Evolutionary conservation across 805 yeast genomes (phyloP).

Genomic region (Candida railenensis): DNA sequence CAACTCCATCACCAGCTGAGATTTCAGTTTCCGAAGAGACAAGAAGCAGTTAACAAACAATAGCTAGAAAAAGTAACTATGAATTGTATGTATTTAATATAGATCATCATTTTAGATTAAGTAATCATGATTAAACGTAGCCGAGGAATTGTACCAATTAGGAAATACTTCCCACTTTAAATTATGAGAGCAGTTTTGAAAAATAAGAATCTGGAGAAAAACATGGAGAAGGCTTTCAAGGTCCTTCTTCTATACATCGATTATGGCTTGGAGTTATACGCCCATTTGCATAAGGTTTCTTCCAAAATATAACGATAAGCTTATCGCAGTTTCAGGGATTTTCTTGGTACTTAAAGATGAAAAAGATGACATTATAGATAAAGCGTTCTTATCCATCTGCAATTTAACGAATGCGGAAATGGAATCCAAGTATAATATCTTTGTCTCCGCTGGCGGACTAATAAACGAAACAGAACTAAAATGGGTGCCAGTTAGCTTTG

Average conservation of each 20-base stretch:
- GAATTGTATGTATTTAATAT: no score
- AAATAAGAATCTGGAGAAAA: not conserved
- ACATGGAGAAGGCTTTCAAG: not conserved
- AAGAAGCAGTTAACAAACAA: not conserved
- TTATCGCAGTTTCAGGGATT: conserved; percentile 22
- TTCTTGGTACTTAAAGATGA: conserved; percentile 10
- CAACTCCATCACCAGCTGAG: not conserved
- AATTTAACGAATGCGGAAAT: conserved; percentile 12
- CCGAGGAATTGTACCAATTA: no score
- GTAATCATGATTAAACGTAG: no score
- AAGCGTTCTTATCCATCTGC: conserved; percentile 16
- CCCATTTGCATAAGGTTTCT: conserved; percentile 23
- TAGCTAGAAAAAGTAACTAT: not conserved
- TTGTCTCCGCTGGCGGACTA: conserved; percentile 1
- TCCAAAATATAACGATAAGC: conserved; percentile 9
- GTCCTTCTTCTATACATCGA: not conserved
- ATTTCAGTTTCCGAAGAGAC: not conserved
- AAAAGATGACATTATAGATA: not conserved
- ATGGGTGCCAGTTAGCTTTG: conserved; percentile 14
- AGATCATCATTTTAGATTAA: no score
- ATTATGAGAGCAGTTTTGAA: not conserved
- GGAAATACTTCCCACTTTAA: not conserved
- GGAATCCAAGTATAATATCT: conserved; percentile 6
- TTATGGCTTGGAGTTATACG: conserved; percentile 15
- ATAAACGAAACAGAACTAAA: conserved; percentile 7